Evolutionary conservation across 148 eudicot species (phyloP), one percentile per base, ranked within the genome.

Genomic region (Agrostemma githago): DNA sequence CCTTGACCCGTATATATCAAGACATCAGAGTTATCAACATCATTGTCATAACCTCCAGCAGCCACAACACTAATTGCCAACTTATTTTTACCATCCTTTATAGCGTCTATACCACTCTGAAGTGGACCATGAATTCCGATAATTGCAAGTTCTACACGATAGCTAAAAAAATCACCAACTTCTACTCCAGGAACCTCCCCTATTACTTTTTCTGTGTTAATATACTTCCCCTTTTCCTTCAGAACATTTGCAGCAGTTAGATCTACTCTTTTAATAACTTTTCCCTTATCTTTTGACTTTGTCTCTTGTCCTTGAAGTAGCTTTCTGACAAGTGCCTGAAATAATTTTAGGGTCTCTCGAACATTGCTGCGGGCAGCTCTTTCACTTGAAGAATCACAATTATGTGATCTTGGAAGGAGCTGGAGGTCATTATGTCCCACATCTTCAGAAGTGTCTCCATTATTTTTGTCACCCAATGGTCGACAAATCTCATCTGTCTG

Each of bases 161-260:
- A 94, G 66, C 84, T 88, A 74, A 94, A 94, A 79, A 88, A 84
- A 37, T 94, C 97, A 4, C 97, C 98, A 10, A 94, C 89, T 84
- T 89, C 95, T 72, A 94, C 89, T 66, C 97, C 98, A 5, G 98
- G 95, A 56, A 94, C 88, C 64, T 78, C 54, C 37, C 97, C 98
- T 9, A 86, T 9, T 62, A 37, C 61, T 64, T 62, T 76, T 63
- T 61, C 2, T 39, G 82, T 79, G 75, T 89, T 86, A 0, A 90
- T 81, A 73, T 84, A 90, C 77, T 80, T 85, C 40, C 84, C 86
- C 74, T 70, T 72, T 4, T 58, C 79, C 80, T 84, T 90, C 11
- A 93, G 81, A 39, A 79, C 72, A 64, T 74, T 77, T 20, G 87
- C 78, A 4, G 92, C 89, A 0, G 4, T n/a, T 41, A 86, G 70